A percentile compares a stretch with the other conserved stretches of the same genome.
Evolutionary conservation across 805 yeast species (phyloP).

Genomic region (Cyberlindnera samutprakarnensis): DNA sequence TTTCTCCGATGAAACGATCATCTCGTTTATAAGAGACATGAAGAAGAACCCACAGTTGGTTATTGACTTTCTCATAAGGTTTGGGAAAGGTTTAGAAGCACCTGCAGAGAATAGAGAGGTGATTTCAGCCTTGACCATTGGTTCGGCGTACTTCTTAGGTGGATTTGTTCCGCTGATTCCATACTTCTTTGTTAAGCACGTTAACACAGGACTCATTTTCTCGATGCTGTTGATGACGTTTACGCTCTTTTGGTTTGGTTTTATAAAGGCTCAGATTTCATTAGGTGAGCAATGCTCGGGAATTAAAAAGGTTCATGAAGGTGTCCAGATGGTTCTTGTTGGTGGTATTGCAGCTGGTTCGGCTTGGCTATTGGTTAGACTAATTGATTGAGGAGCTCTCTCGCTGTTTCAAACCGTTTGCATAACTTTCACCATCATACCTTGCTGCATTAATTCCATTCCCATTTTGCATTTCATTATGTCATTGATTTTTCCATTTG

Average conservation of each 20-base stretch:
- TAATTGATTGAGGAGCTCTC: slow-evolving; percentile 43
- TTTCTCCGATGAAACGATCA: slow-evolving; percentile 61
- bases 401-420: not conserved
- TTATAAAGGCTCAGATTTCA: slow-evolving; percentile 73
- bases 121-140: slow-evolving; percentile 85
- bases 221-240: slow-evolving; percentile 78
- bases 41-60: slow-evolving; percentile 69
- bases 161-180: slow-evolving; percentile 91
- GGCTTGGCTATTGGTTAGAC: slow-evolving; percentile 86
- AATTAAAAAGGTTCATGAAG: slow-evolving; percentile 60
- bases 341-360: slow-evolving; percentile 98
- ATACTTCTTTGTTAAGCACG: slow-evolving; percentile 74
- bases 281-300: slow-evolving; percentile 71
- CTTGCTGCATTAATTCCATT: not conserved
- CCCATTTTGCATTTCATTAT: not conserved
- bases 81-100: slow-evolving; percentile 89
- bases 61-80: slow-evolving; percentile 81
- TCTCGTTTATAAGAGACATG: slow-evolving; percentile 68
- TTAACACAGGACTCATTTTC: slow-evolving; percentile 65
- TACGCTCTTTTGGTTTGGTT: slow-evolving; percentile 85
- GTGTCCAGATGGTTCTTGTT: slow-evolving; percentile 84
- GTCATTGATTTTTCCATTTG: not conserved
- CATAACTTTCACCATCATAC: not conserved
- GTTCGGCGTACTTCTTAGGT: slow-evolving; percentile 81
- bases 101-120: slow-evolving; percentile 90